A percentile compares a stretch with the other conserved stretches of the same genome.
Conservation (phyloP, 805 yeast species). For the Hagleromyces aurorensis region DNA sequence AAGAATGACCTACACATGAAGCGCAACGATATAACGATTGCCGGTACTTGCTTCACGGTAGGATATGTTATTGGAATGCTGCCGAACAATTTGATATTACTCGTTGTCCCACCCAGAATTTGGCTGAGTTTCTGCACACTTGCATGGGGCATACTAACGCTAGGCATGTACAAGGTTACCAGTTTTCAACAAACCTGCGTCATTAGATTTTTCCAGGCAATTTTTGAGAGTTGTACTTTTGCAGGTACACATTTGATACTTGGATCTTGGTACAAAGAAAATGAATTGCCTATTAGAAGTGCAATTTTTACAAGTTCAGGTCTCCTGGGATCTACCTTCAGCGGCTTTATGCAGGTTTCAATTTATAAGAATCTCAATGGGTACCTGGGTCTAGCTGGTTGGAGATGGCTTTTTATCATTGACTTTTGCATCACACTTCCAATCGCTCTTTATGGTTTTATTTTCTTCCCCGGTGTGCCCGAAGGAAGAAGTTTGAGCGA, state of each 20-base stretch:
- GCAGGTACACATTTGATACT: conserved; percentile 47
- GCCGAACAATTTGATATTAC: conserved; percentile 49
- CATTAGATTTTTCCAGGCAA: conserved; percentile 52
- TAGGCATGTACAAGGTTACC: conserved; percentile 42
- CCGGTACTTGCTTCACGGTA: conserved; percentile 49
- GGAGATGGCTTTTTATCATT: conserved; percentile 64
- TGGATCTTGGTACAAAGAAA: conserved; percentile 45
- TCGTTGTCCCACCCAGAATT: conserved; percentile 46
- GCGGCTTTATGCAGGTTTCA: conserved; percentile 51
- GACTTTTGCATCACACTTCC: conserved; percentile 54
- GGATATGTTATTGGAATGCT: conserved; percentile 57
- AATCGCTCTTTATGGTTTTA: conserved; percentile 46
- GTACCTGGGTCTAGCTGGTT: conserved; percentile 44
- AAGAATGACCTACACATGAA: conserved; percentile 43
- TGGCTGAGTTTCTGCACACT: conserved; percentile 49
- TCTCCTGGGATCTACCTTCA: conserved; percentile 45
- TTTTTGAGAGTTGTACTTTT: conserved; percentile 52
- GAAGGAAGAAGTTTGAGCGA: conserved; percentile 23
- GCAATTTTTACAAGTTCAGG: conserved; percentile 52
- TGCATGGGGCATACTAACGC: conserved; percentile 49
- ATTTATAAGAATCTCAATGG: conserved; percentile 41
- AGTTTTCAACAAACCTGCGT: conserved; percentile 44
- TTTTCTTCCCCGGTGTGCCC: conserved; percentile 55
- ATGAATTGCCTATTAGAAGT: conserved; percentile 42
- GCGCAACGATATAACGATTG: conserved; percentile 43